Conservation (phyloP, 768 basidiomycete species). For the Tylopilus subfusipes region DNA sequence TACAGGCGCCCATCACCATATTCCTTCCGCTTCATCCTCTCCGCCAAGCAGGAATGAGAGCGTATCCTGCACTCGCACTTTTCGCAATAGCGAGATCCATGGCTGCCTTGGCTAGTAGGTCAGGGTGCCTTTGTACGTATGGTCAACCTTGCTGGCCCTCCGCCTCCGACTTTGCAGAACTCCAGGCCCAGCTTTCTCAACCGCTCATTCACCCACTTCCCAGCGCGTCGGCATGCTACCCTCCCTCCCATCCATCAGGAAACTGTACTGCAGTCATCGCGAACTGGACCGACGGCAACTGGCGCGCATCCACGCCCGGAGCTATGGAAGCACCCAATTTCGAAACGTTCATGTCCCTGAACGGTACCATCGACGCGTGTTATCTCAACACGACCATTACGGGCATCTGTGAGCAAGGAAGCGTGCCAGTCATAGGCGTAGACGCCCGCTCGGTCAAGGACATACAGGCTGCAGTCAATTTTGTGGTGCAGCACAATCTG, state of each 20-base stretch:
- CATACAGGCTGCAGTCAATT: constrained; percentile 25
- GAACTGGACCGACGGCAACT: too few relatives aligned
- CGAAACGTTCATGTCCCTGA: constrained; percentile 35
- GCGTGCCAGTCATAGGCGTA: constrained; percentile 25
- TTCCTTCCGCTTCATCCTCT: neutral
- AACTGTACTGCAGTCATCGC: constrained; percentile 35
- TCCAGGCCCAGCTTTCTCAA: constrained; percentile 17
- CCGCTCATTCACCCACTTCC: constrained; percentile 16
- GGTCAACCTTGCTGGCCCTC: constrained; percentile 19
- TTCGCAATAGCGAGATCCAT: neutral
- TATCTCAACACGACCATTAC: too few relatives aligned
- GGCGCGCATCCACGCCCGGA: too few relatives aligned
- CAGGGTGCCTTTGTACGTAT: constrained; percentile 17
- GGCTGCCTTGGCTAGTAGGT: neutral
- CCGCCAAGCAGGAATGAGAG: neutral
- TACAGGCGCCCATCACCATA: too few relatives aligned
- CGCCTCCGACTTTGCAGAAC: constrained; percentile 7
- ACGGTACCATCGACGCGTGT: too few relatives aligned
- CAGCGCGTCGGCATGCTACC: too few relatives aligned
- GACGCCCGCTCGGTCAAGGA: constrained; percentile 23
- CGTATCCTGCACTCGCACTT: neutral
- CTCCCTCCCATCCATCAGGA: constrained; percentile 25
- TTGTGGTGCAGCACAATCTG: constrained; percentile 20
- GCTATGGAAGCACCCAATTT: too few relatives aligned
- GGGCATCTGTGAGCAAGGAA: constrained; percentile 29